Percentiles rank a stretch among this genome's conserved stretches.
Conservation (phyloP, 768 basidiomycete genomes). For the Tricholoma matsutake region DNA sequence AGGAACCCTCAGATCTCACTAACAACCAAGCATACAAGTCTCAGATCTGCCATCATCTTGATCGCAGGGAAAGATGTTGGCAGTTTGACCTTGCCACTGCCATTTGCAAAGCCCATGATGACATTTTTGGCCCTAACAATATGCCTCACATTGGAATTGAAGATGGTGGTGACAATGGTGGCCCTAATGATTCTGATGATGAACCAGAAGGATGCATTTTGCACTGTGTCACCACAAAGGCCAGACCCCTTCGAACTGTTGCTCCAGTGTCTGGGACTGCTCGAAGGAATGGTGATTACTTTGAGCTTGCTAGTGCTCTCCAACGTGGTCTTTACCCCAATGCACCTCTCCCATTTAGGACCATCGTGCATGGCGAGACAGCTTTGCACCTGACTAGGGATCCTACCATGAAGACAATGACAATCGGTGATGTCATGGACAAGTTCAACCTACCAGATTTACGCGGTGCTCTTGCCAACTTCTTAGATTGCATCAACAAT, state of each 20-base stretch:
- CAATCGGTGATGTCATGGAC: neutral
- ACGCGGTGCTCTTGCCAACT: neutral
- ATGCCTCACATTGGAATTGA: constrained; percentile 1
- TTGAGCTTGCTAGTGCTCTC: neutral
- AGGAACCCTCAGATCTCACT: constrained; percentile 3
- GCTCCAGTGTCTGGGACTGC: neutral
- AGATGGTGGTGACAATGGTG: too few relatives aligned
- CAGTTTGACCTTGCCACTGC: neutral
- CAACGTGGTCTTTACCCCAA: neutral
- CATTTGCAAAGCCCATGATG: neutral
- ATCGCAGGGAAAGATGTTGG: constrained; percentile 7
- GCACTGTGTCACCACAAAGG: neutral
- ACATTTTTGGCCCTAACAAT: neutral
- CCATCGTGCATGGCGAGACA: neutral
- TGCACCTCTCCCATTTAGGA: neutral
- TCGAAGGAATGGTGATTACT: neutral
- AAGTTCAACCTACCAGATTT: constrained; percentile 12
- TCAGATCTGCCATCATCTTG: constrained; percentile 10
- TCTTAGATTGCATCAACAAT: too few relatives aligned
- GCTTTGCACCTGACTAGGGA: constrained; percentile 10
- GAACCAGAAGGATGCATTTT: neutral
- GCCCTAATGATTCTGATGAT: neutral
- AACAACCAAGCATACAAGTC: constrained; percentile 7
- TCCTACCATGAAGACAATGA: neutral
- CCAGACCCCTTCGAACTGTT: neutral